Percentiles rank a stretch among this genome's conserved stretches.
phyloP scores from a whole-genome alignment of 768 basidiomycete species.

The Auricularia sp. region DNA sequence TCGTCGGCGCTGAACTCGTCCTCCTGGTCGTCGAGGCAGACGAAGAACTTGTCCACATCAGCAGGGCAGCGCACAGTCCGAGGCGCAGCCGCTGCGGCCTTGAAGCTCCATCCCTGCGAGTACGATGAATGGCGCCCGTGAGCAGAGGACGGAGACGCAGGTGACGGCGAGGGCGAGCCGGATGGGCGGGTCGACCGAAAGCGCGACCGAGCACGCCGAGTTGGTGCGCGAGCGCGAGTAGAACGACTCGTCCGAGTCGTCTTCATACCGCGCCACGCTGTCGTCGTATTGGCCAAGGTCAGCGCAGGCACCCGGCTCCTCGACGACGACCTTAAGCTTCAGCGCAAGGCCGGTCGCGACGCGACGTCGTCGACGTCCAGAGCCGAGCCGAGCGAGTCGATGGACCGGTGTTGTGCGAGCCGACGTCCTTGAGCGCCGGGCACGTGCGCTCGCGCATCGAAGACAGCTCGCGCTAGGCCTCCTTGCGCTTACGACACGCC shows the following conservation, averaged over 20 bases:
- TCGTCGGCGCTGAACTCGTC: conserved; percentile 38
- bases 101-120: conserved; percentile 62
- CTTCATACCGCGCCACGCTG: conserved; percentile 19
- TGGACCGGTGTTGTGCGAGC: no score
- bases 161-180: conserved; percentile 15
- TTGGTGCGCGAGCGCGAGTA: conserved; percentile 15
- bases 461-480: no score
- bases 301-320: background rate
- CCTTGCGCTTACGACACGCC: no score
- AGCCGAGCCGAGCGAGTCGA: conserved; percentile 51
- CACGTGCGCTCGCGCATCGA: no score
- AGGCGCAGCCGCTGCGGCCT: conserved; percentile 12
- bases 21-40: conserved; percentile 42
- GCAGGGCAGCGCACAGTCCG: conserved; percentile 15
- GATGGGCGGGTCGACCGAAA: conserved; percentile 19
- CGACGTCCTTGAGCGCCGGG: no score
- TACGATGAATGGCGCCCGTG: conserved; percentile 35
- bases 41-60: conserved; percentile 67
- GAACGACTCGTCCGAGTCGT: conserved; percentile 32
- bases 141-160: conserved; percentile 9
- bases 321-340: conserved; percentile 6
- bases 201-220: conserved; percentile 16
- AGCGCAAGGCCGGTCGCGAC: background rate
- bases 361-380: conserved; percentile 55
- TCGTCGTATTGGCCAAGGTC: conserved; percentile 23